These are phyloP conservation scores for Fagopyrum homotropicum DNA, from an alignment of 148 eudicot species.

Conservation along the genomic window DNA sequence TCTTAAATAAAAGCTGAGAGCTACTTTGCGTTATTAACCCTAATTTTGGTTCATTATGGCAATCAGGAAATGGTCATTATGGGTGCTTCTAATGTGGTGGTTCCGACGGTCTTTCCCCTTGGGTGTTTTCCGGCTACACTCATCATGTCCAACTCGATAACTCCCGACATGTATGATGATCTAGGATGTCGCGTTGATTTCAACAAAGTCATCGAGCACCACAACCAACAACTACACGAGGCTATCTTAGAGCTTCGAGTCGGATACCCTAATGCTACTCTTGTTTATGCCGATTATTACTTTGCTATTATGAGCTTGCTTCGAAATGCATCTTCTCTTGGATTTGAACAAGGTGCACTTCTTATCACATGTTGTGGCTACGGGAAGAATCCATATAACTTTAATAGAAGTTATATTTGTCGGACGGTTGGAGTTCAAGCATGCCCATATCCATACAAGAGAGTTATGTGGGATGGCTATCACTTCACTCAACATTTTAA, in stretches of 20 bases:
- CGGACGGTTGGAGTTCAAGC: too few relatives aligned
- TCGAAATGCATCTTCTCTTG: too few relatives aligned
- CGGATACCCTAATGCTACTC: constrained; percentile 9
- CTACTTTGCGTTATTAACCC: too few relatives aligned
- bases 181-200: constrained; percentile 25
- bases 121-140: constrained; percentile 33
- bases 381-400: too few relatives aligned
- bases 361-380: too few relatives aligned
- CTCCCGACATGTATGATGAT: constrained; percentile 21
- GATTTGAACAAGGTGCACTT: too few relatives aligned
- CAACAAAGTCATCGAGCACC: constrained; percentile 21
- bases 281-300: constrained; percentile 11
- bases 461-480: too few relatives aligned
- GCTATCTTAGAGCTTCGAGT: constrained; percentile 19
- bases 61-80: not conserved
- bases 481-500: too few relatives aligned
- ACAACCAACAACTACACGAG: constrained; percentile 23
- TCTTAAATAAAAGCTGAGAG: too few relatives aligned
- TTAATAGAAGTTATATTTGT: too few relatives aligned
- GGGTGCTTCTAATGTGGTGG: not conserved
- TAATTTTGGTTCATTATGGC: not conserved
- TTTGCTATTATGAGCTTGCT: constrained; percentile 18
- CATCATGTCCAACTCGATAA: not conserved
- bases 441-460: too few relatives aligned
- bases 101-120: constrained; percentile 16